A percentile compares a stretch with the other conserved stretches of the same genome.
These are phyloP conservation scores for Eucalyptus tenuipes DNA, from an alignment of 345 rosid species.

Conservation along the genomic window DNA sequence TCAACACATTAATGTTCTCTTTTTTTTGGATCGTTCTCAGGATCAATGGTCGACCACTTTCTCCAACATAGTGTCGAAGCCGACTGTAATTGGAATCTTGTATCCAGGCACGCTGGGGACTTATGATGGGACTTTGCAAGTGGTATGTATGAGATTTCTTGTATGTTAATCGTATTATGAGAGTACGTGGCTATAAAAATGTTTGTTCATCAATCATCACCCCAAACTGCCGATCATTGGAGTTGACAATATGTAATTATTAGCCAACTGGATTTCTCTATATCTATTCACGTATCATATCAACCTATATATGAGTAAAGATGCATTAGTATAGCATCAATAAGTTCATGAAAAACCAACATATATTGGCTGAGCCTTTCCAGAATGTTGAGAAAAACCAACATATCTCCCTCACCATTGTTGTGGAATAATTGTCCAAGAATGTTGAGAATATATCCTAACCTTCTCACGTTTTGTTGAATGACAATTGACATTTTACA, in stretches of 20 bases:
- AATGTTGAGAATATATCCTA: background rate
- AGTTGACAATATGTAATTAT: background rate
- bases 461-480: background rate
- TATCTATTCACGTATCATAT: background rate
- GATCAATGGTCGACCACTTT: constrained; percentile 26
- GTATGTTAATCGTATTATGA: background rate
- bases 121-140: constrained; percentile 21
- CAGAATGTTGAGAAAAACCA: background rate
- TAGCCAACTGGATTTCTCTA: background rate
- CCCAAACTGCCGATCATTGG: background rate
- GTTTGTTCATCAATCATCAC: background rate
- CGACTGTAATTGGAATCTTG: constrained; percentile 15
- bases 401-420: background rate
- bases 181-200: background rate
- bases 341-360: background rate
- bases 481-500: background rate
- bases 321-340: background rate
- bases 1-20: background rate
- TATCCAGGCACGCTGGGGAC: constrained; percentile 6
- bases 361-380: background rate
- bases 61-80: constrained; percentile 21
- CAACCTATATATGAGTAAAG: background rate
- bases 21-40: constrained; percentile 4
- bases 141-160: constrained; percentile 20
- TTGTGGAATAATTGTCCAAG: background rate